Evolutionary conservation across 2,329 filamentous ascomycete genomes (phyloP).

Genomic region (Intubia oerlemansii): DNA sequence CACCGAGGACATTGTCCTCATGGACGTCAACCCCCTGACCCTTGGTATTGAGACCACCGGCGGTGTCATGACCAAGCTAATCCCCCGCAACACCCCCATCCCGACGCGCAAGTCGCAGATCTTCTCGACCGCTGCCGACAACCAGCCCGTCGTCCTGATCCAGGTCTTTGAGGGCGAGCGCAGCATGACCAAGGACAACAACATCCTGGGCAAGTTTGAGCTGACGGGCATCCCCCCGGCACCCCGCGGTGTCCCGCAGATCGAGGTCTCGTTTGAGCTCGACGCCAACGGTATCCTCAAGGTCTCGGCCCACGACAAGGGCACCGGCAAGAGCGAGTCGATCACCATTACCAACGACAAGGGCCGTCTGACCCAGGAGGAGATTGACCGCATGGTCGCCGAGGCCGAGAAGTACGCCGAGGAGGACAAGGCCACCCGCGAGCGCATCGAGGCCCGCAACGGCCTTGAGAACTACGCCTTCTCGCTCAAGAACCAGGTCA

Average conservation of each 20-base stretch:
- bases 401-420: slow-evolving; percentile 98
- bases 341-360: slow-evolving; percentile 99
- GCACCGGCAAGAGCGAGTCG: slow-evolving; percentile 87
- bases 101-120: slow-evolving; percentile 95
- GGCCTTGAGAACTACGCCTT: slow-evolving; percentile 98
- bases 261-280: slow-evolving; percentile 93
- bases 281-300: slow-evolving; percentile 97
- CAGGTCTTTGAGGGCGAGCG: slow-evolving; percentile 92
- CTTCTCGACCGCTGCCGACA: slow-evolving; percentile 91
- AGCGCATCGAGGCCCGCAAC: slow-evolving; percentile 93
- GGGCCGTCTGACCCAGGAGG: slow-evolving; percentile 85
- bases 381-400: slow-evolving; percentile 97
- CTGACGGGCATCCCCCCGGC: slow-evolving; percentile 88
- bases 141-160: slow-evolving; percentile 88
- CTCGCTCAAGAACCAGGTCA: slow-evolving; percentile 97
- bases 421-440: slow-evolving; percentile 94
- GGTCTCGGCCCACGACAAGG: slow-evolving; percentile 92
- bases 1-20: slow-evolving; percentile 64
- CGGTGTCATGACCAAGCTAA: slow-evolving; percentile 94
- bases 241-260: slow-evolving; percentile 90
- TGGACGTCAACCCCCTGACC: slow-evolving; percentile 93
- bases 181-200: slow-evolving; percentile 90
- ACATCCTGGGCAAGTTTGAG: slow-evolving; percentile 94
- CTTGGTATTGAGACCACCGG: slow-evolving; percentile 95
- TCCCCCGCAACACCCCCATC: slow-evolving; percentile 83